Percentiles rank a stretch among this genome's conserved stretches.
Conservation (phyloP, 495 filamentous ascomycete species). For the Apiosordaria backusii region DNA sequence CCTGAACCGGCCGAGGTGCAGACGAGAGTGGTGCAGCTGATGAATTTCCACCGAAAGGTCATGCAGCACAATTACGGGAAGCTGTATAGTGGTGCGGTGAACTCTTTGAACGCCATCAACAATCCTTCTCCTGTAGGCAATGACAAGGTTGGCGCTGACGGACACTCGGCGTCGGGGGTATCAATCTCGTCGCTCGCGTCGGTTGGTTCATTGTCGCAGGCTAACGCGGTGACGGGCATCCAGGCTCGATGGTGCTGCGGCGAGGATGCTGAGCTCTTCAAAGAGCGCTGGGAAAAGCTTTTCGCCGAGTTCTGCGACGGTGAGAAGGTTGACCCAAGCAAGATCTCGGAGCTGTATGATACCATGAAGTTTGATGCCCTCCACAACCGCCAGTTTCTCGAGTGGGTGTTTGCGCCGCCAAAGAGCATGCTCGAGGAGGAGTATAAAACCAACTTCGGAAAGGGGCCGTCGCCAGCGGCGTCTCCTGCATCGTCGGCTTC, state of each 20-base stretch:
- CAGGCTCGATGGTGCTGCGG: slow-evolving; percentile 95
- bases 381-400: slow-evolving; percentile 94
- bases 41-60: slow-evolving; percentile 93
- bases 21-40: slow-evolving; percentile 85
- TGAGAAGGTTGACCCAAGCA: slow-evolving; percentile 96
- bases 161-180: slow-evolving; percentile 8
- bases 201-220: slow-evolving; percentile 50
- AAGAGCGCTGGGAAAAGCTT: slow-evolving; percentile 96
- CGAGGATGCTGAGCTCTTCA: slow-evolving; percentile 91
- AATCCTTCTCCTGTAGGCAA: slow-evolving; percentile 38
- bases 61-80: slow-evolving; percentile 90
- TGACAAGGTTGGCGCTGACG: slow-evolving; percentile 34
- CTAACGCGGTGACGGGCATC: slow-evolving; percentile 60
- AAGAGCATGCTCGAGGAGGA: slow-evolving; percentile 64
- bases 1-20: slow-evolving; percentile 91
- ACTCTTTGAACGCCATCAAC: slow-evolving; percentile 54
- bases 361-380: slow-evolving; percentile 99
- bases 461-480: neutral
- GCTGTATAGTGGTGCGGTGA: slow-evolving; percentile 60
- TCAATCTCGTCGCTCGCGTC: slow-evolving; percentile 35
- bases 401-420: slow-evolving; percentile 92
- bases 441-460: slow-evolving; percentile 39
- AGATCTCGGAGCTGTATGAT: slow-evolving; percentile 96
- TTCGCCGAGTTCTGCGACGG: slow-evolving; percentile 94
- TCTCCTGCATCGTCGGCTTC: neutral